These are phyloP conservation scores for Sporopachydermia cereana DNA, from an alignment of 1,139 yeast species.

Conservation along the genomic window DNA sequence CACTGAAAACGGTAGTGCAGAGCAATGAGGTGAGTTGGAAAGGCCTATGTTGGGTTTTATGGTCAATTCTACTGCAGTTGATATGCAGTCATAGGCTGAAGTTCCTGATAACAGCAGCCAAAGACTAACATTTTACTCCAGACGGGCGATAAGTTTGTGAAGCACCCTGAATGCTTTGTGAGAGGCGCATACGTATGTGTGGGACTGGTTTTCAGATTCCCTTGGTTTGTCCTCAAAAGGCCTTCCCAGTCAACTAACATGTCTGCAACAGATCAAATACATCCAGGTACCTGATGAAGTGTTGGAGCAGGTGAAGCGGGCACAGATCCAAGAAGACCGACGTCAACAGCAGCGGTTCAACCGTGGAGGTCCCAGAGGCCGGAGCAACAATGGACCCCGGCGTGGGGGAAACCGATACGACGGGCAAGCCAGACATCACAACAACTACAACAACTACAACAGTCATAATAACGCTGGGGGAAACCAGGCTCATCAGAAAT, in stretches of 20 bases:
- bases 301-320: conserved; percentile 56
- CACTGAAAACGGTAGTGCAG: conserved; percentile 68
- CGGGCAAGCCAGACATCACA: conserved; percentile 8
- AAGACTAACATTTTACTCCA: no score
- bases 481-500: no score
- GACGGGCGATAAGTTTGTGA: conserved; percentile 54
- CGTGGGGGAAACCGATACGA: conserved; percentile 14
- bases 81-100: no score
- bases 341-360: conserved; percentile 34
- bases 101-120: no score
- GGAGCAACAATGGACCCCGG: conserved; percentile 20
- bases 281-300: conserved; percentile 50
- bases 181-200: conserved; percentile 58
- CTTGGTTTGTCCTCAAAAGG: no score
- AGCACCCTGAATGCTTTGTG: conserved; percentile 68
- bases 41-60: no score
- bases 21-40: conserved; percentile 41
- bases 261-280: conserved; percentile 34
- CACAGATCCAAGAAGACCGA: conserved; percentile 35
- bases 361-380: conserved; percentile 13
- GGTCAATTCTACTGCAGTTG: no score
- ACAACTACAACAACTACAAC: no score
- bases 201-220: no score
- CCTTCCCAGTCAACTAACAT: no score
- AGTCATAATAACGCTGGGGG: no score